Base-by-base conservation (phyloP, 2,329 filamentous ascomycete species). In the Coniella vitis region DNA sequence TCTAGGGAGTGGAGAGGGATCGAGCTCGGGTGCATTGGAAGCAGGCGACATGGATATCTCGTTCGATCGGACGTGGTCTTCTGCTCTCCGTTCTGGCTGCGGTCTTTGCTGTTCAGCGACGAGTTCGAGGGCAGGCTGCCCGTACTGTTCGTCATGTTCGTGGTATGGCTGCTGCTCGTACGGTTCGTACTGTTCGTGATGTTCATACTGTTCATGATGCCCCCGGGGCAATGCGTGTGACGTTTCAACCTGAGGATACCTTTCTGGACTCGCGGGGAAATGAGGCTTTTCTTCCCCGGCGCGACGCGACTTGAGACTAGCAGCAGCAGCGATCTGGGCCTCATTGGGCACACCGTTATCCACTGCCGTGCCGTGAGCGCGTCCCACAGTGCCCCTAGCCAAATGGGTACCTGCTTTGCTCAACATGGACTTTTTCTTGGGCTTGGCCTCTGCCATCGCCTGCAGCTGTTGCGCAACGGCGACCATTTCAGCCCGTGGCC, bases 381-480 rank as follows among this genome's bases (percentile, higher is more conserved):
- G 72, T 10, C 70, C 69, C 57, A 82, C 68, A 9, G 74, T 78
- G 12, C 78, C 80, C 51, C 76, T 73, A 3, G 71, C 62, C 8
- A 74, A 62, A 52, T 76, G 69, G 2, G 69, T 69, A 8, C 72
- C 73, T 41, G 65, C 66, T 50, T 63, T 66, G n/a, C 66, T 61
- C 8, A 65, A 44, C 1, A 59, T 57, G 35, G 64, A 58, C 54
- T 67, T 71, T 55, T 69, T 75, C 52, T 67, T 72, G 20, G 38
- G 38, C 38, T 16, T 39, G 38, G 59, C 65, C 14, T 55, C 50
- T 1, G 66, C 16, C 36, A 10, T n/a, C 16, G 2, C 2, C 36
- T 20, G 65, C 41, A 65, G 68, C 13, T 38, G 12, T 31, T 72
- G 69, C 0, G 76, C 71, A 38, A 65, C 65, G 43, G 62, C 71